Evolutionary conservation across 2,329 filamentous ascomycete species (phyloP), one percentile per base, ranked within the genome.

Genomic region (Seiridium unicorne): DNA sequence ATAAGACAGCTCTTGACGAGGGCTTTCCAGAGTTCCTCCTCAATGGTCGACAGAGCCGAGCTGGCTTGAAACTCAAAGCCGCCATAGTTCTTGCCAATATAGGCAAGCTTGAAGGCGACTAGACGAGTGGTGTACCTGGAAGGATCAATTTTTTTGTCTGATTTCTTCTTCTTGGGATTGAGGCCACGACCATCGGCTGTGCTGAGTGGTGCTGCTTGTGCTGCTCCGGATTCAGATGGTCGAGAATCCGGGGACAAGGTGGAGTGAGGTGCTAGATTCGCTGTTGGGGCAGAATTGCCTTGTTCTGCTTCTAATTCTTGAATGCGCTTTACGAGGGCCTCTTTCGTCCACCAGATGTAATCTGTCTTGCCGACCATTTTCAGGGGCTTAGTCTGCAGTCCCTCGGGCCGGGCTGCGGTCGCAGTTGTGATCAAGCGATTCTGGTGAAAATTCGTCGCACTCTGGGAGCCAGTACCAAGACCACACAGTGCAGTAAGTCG

Each of bases 21-120:
- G 0, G 93, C 95, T 76, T 93, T 93, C 91, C 93, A 99, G 54
- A 99, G 73, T 75, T 93, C 91, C 76, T 97, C 93, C 75, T 99
- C 95, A 63, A 99, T 90, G 0, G 93, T 93, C 4, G 94, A 88
- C 63, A 91, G 74, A 3, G 86, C 77, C 62, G 90, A 89, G 65
- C 87, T 87, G 61, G 84, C 83, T 70, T 94, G 89, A 74, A 94
- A 91, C 78, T 99, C 95, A 73, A 93, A 96, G 1, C 95, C 95
- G 74, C 95, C 94, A 75, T 98, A 99, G 59, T 86, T 85, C 72
- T 92, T 91, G 51, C 95, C 95, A 42, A 98, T 79, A 73, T 99
- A 99, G 44, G 95, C 93, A 63, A 99, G 88, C 74, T 97, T 98
- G 61, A 99, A 80, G 6, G 94, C 95, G 64, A 99, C 90, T 62